Conservation (phyloP, 306 rosid species). For the Malus fusca region DNA sequence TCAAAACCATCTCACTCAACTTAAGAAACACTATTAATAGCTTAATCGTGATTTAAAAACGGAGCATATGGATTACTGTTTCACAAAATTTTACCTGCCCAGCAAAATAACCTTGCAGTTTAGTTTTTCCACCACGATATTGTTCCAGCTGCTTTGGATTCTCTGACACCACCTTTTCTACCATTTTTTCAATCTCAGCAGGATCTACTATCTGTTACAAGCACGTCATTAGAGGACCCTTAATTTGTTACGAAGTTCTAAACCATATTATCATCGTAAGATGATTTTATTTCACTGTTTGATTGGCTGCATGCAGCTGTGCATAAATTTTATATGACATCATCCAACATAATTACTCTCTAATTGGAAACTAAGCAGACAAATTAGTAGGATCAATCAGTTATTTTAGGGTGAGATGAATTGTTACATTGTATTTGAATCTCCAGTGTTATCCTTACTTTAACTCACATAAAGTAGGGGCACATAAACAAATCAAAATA, state of each 20-base stretch:
- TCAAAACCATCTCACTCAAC: slow-evolving; percentile 1
- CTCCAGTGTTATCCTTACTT: not conserved
- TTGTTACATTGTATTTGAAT: not conserved
- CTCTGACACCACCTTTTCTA: slow-evolving; percentile 63
- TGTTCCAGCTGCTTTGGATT: slow-evolving; percentile 91
- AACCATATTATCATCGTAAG: not conserved
- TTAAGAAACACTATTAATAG: not conserved
- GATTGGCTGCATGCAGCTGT: not conserved
- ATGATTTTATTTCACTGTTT: not conserved
- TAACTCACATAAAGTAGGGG: not conserved
- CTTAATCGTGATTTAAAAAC: not conserved
- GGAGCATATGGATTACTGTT: not conserved
- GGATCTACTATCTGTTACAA: slow-evolving; percentile 72
- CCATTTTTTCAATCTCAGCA: slow-evolving; percentile 73
- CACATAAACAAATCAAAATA: not conserved
- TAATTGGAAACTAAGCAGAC: not conserved
- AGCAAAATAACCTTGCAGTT: slow-evolving; percentile 77
- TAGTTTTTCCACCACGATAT: slow-evolving; percentile 77
- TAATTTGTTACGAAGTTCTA: not conserved
- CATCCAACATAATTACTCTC: not conserved
- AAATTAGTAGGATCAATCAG: not conserved
- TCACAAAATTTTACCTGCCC: slow-evolving; percentile 62
- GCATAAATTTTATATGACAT: not conserved
- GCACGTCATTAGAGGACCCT: slow-evolving; percentile 7
- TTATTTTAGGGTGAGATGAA: not conserved